These are phyloP conservation scores for Arthrobotrys musiformis DNA, from an alignment of 2,329 filamentous ascomycete species.

Conservation along the genomic window DNA sequence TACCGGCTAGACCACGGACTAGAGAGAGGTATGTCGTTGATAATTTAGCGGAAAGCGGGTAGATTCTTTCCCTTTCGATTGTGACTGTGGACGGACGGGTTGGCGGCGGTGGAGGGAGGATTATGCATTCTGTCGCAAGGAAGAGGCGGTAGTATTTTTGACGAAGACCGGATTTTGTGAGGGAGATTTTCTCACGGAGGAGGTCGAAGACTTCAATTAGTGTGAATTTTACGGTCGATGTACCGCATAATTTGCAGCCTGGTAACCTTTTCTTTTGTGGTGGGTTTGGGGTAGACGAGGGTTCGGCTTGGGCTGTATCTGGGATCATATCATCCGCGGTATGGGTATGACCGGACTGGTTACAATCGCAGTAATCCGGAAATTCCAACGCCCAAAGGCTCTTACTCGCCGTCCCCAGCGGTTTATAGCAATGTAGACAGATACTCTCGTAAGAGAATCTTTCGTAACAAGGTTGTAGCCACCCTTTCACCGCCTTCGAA, in stretches of 20 bases:
- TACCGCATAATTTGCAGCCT: conserved; percentile 37
- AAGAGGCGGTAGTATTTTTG: conserved; percentile 35
- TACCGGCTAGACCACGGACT: not conserved
- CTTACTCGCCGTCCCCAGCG: not conserved
- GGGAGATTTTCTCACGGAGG: conserved; percentile 11
- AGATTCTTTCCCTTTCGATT: conserved; percentile 24
- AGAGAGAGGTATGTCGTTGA: not conserved
- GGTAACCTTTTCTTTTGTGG: not conserved
- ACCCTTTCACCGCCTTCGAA: not conserved
- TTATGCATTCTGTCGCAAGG: conserved; percentile 38
- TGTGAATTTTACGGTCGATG: conserved; percentile 33
- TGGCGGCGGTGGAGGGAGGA: not conserved
- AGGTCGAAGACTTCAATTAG: conserved; percentile 41
- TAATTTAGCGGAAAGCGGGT: not conserved
- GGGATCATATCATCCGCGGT: not conserved
- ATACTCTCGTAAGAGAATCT: conserved; percentile 27
- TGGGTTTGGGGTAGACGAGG: not conserved
- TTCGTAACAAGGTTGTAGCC: conserved; percentile 39
- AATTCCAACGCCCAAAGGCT: conserved; percentile 27
- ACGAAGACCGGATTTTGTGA: not conserved
- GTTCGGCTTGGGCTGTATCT: not conserved
- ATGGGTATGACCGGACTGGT: not conserved
- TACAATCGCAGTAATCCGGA: conserved; percentile 21
- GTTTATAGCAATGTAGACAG: conserved; percentile 38
- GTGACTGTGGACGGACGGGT: not conserved